Percentiles rank a stretch among this genome's conserved stretches.
Evolutionary conservation across 306 rosid species (phyloP).

Genomic region (Cucumis melo): DNA sequence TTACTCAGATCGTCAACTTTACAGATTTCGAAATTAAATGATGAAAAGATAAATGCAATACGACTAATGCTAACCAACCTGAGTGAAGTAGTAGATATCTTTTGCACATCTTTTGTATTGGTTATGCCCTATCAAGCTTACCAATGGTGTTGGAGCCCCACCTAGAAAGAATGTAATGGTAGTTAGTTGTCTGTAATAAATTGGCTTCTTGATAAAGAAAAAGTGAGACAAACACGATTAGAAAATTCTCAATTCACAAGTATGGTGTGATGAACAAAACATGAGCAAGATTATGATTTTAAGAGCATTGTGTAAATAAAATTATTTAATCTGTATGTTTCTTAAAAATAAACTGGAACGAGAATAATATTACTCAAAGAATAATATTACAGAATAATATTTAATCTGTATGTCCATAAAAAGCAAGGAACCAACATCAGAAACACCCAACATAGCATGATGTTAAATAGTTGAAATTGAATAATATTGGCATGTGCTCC

Average conservation of each 20-base stretch:
- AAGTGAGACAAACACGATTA: not conserved
- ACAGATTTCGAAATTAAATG: not conserved
- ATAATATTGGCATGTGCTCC: no score
- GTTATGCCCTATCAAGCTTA: conserved; percentile 71
- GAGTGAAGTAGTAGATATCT: conserved; percentile 86
- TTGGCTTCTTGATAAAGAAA: not conserved
- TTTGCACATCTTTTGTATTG: conserved; percentile 86
- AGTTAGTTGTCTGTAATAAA: not conserved
- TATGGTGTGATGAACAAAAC: not conserved
- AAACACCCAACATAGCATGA: no score
- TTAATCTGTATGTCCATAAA: not conserved
- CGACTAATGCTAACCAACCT: conserved; percentile 33
- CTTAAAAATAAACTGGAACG: no score
- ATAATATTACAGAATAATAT: no score
- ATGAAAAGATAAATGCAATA: conserved; percentile 2
- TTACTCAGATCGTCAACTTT: conserved; percentile 8
- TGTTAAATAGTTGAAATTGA: no score
- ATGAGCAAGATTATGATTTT: not conserved
- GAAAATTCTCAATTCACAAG: not conserved
- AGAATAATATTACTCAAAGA: no score
- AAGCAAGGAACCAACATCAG: not conserved
- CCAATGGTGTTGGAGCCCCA: conserved; percentile 86
- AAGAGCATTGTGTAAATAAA: not conserved
- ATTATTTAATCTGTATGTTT: not conserved
- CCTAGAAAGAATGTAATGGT: conserved; percentile 29